phyloP scores from a whole-genome alignment of 768 basidiomycete genomes.

The Collybia sp. region DNA sequence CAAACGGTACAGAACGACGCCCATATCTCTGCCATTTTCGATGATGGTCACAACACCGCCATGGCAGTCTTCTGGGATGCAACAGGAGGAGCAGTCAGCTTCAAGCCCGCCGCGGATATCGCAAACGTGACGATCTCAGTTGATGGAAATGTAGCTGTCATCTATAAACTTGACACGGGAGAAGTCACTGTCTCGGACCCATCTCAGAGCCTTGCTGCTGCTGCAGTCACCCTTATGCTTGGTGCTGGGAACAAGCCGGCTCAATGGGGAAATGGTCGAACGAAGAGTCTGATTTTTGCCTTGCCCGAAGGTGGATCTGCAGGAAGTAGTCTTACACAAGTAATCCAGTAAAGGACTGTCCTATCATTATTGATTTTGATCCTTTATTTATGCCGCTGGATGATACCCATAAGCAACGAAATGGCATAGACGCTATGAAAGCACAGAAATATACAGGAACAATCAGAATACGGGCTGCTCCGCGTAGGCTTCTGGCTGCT shows the following conservation, averaged over 20 bases:
- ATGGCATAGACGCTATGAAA: too few species aligned
- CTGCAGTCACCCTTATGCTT: constrained; percentile 31
- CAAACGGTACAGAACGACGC: constrained; percentile 41
- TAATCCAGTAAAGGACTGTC: neutral
- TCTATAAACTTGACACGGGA: constrained; percentile 35
- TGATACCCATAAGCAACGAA: too few species aligned
- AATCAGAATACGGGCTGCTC: constrained; percentile 61
- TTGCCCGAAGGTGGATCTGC: constrained; percentile 32
- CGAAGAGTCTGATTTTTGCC: constrained; percentile 27
- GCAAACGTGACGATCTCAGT: constrained; percentile 27
- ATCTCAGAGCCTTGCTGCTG: constrained; percentile 41
- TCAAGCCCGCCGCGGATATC: constrained; percentile 18
- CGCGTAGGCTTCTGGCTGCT: constrained; percentile 32
- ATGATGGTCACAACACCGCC: constrained; percentile 31
- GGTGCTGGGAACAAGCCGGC: constrained; percentile 19
- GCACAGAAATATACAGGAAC: constrained; percentile 8
- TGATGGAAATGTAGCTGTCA: constrained; percentile 37
- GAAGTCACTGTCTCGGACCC: constrained; percentile 61
- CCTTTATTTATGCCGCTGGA: too few species aligned
- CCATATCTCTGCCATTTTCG: constrained; percentile 45
- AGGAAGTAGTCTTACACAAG: neutral
- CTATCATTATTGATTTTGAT: too few species aligned
- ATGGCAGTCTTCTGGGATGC: constrained; percentile 57
- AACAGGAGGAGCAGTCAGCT: constrained; percentile 35
- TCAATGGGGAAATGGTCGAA: constrained; percentile 16